These are phyloP conservation scores for Papiliotrema laurentii DNA, from an alignment of 1,284 basidiomycete species.

Conservation along the genomic window DNA sequence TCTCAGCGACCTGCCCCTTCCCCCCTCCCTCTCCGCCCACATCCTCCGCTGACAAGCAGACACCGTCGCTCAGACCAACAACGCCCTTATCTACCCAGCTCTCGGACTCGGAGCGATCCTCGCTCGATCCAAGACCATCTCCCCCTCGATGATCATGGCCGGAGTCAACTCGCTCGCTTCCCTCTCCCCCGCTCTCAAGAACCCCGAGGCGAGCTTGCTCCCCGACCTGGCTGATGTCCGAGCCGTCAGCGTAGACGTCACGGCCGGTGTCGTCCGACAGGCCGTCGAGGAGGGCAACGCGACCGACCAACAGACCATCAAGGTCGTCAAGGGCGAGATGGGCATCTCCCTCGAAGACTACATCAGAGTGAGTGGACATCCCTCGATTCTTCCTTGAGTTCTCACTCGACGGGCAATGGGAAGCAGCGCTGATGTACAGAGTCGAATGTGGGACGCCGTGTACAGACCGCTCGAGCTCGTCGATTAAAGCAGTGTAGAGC, in stretches of 20 bases:
- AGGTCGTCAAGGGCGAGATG: constrained; percentile 38
- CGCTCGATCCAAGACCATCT: constrained; percentile 59
- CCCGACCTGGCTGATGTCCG: constrained; percentile 65
- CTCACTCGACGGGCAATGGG: background rate
- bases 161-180: constrained; percentile 62
- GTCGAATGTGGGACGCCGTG: constrained; percentile 45
- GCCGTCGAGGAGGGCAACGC: constrained; percentile 65
- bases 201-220: constrained; percentile 56
- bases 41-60: constrained; percentile 15
- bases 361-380: constrained; percentile 28
- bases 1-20: too few relatives aligned
- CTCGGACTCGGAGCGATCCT: constrained; percentile 69
- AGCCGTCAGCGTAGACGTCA: constrained; percentile 53
- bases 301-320: constrained; percentile 34
- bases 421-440: constrained; percentile 6
- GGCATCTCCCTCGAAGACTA: constrained; percentile 36
- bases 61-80: constrained; percentile 46
- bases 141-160: constrained; percentile 66
- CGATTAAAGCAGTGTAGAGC: too few relatives aligned
- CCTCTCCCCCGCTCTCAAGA: constrained; percentile 66
- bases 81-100: constrained; percentile 74
- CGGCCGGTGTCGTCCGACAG: constrained; percentile 71
- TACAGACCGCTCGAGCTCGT: constrained; percentile 40
- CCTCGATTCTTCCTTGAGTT: background rate
- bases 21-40: background rate